Percentiles rank a stretch among this genome's conserved stretches.
Evolutionary conservation across 768 basidiomycete species (phyloP).

Genomic region (Boletus tylopilopsis): DNA sequence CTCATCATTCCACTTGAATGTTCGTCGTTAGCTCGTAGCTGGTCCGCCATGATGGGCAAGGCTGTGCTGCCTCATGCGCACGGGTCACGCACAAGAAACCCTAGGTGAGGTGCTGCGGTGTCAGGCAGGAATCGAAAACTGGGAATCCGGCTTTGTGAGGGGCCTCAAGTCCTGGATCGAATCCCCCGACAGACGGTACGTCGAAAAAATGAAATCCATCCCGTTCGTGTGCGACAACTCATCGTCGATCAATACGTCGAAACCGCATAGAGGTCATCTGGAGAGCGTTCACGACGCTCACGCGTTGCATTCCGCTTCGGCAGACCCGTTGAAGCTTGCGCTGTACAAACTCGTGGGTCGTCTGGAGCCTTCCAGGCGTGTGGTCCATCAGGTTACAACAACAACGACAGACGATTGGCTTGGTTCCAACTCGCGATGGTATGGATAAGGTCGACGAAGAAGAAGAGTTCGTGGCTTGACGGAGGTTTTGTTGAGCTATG

Average conservation of each 20-base stretch:
- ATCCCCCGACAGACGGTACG: constrained; percentile 72
- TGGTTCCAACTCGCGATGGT: constrained; percentile 96
- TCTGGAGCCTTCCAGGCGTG: constrained; percentile 77
- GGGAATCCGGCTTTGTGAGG: constrained; percentile 78
- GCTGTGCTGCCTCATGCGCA: constrained; percentile 84
- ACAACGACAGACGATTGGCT: constrained; percentile 96
- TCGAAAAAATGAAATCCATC: neutral
- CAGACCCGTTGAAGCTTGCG: constrained; percentile 95
- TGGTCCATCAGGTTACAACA: constrained; percentile 80
- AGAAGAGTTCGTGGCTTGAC: constrained; percentile 69
- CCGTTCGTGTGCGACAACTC: neutral
- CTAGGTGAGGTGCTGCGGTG: constrained; percentile 68
- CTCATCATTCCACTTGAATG: constrained; percentile 1
- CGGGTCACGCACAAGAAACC: constrained; percentile 79
- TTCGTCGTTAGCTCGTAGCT: constrained; percentile 60
- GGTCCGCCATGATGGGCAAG: constrained; percentile 92
- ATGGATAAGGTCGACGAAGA: constrained; percentile 67
- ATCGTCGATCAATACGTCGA: constrained; percentile 45
- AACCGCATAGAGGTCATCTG: constrained; percentile 74
- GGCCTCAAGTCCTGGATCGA: constrained; percentile 84
- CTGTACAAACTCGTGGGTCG: constrained; percentile 95
- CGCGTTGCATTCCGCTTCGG: constrained; percentile 82
- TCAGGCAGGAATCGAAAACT: constrained; percentile 67
- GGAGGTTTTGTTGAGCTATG: constrained; percentile 74
- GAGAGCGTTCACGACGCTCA: constrained; percentile 79